phyloP scores from a whole-genome alignment of 352 stramenopile genomes.

The Aphanomyces euteiches region DNA sequence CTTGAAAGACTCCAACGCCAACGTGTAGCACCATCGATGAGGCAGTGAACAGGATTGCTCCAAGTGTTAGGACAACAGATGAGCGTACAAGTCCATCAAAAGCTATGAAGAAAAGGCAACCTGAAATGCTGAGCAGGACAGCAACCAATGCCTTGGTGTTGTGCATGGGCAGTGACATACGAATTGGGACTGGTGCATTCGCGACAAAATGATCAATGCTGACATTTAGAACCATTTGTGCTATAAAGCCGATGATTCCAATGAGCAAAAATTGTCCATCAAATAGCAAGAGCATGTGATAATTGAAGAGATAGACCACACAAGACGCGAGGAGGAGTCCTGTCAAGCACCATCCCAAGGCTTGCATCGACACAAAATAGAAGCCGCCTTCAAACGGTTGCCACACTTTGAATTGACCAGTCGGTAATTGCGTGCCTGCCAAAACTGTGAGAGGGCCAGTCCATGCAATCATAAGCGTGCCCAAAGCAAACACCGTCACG shows the following conservation, averaged over 20 bases:
- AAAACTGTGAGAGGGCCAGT: conserved; percentile 55
- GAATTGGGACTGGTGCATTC: background rate
- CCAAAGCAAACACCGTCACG: conserved; percentile 46
- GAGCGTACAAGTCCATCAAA: conserved; percentile 47
- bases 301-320: conserved; percentile 47
- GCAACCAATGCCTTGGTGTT: conserved; percentile 46
- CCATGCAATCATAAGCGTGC: conserved; percentile 52
- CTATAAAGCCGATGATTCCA: conserved; percentile 47
- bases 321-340: conserved; percentile 45
- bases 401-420: conserved; percentile 49
- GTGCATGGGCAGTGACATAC: conserved; percentile 24
- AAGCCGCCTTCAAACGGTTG: conserved; percentile 52
- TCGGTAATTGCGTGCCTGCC: conserved; percentile 40
- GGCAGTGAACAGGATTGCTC: conserved; percentile 41
- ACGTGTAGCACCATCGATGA: conserved; percentile 52
- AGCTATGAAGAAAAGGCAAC: conserved; percentile 42
- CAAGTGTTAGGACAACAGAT: conserved; percentile 37
- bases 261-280: conserved; percentile 56
- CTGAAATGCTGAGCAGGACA: conserved; percentile 46
- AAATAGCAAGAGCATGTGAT: conserved; percentile 38
- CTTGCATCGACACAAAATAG: conserved; percentile 64
- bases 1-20: conserved; percentile 46
- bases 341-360: conserved; percentile 53
- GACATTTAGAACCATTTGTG: conserved; percentile 55
- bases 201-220: conserved; percentile 40